These are phyloP conservation scores for Talaromyces islandicus DNA, from an alignment of 2,329 filamentous ascomycete genomes.

Conservation along the genomic window DNA sequence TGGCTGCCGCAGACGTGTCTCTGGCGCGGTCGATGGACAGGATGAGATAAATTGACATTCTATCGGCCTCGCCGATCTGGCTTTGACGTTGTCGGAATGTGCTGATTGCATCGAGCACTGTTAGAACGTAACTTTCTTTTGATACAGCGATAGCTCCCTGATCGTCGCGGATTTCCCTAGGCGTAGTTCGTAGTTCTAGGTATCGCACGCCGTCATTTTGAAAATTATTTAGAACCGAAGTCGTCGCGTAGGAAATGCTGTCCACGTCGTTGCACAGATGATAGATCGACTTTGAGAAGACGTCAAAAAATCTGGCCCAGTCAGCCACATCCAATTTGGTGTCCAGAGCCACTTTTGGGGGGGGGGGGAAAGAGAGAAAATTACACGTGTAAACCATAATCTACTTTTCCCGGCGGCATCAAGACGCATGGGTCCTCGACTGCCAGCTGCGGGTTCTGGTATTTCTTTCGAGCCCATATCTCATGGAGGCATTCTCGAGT, in stretches of 20 bases:
- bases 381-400: conserved; percentile 65
- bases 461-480: conserved; percentile 61
- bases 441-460: conserved; percentile 42
- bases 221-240: conserved; percentile 61
- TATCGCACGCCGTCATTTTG: conserved; percentile 66
- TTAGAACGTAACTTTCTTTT: conserved; percentile 58
- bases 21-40: conserved; percentile 65
- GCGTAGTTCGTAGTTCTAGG: conserved; percentile 74
- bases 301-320: conserved; percentile 60
- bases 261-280: conserved; percentile 59
- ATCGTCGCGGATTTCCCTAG: conserved; percentile 51
- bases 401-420: conserved; percentile 65
- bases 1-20: conserved; percentile 52
- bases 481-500: conserved; percentile 66
- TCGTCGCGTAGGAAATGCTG: conserved; percentile 58
- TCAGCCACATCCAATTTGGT: background rate
- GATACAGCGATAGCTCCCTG: conserved; percentile 42
- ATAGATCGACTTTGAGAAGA: conserved; percentile 77
- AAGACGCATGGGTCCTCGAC: conserved; percentile 63
- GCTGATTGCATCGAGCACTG: conserved; percentile 60
- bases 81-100: conserved; percentile 37
- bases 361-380: conserved; percentile 18
- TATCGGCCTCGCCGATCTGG: conserved; percentile 11
- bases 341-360: background rate
- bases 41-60: conserved; percentile 61